Evolutionary conservation across 352 stramenopile species (phyloP).

Genomic region (Nothophytophthora sp.): DNA sequence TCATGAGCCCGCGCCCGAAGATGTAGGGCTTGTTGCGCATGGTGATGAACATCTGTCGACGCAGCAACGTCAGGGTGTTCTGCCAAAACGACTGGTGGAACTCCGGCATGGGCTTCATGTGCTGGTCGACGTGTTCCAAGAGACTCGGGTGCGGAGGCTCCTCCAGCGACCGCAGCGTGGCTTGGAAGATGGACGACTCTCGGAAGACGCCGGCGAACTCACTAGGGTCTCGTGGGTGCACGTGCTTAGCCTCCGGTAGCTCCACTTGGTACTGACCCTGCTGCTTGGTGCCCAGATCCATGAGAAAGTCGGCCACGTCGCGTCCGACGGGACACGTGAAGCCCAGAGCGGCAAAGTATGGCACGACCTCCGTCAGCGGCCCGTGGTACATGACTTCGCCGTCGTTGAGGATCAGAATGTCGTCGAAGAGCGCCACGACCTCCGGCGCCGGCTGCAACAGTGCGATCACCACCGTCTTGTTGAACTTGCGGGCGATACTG

Average conservation of each 20-base stretch:
- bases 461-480: conserved; percentile 66
- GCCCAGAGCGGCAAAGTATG: conserved; percentile 36
- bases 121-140: conserved; percentile 49
- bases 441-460: conserved; percentile 82
- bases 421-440: conserved; percentile 53
- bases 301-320: conserved; percentile 37
- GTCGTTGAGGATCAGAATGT: conserved; percentile 50
- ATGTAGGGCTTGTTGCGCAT: conserved; percentile 40
- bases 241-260: background rate
- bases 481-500: conserved; percentile 37
- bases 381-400: conserved; percentile 48
- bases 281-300: conserved; percentile 42
- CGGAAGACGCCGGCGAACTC: conserved; percentile 46
- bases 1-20: conserved; percentile 33
- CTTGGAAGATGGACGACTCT: conserved; percentile 31
- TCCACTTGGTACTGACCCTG: conserved; percentile 29
- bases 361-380: conserved; percentile 22
- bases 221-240: conserved; percentile 20
- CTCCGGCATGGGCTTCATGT: conserved; percentile 69
- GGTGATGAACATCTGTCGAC: conserved; percentile 58
- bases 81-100: conserved; percentile 31
- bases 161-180: conserved; percentile 63
- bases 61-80: conserved; percentile 28
- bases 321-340: conserved; percentile 27
- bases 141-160: conserved; percentile 9